phyloP scores from a whole-genome alignment of 352 stramenopile genomes.

The Phytophthora citrophthora region DNA sequence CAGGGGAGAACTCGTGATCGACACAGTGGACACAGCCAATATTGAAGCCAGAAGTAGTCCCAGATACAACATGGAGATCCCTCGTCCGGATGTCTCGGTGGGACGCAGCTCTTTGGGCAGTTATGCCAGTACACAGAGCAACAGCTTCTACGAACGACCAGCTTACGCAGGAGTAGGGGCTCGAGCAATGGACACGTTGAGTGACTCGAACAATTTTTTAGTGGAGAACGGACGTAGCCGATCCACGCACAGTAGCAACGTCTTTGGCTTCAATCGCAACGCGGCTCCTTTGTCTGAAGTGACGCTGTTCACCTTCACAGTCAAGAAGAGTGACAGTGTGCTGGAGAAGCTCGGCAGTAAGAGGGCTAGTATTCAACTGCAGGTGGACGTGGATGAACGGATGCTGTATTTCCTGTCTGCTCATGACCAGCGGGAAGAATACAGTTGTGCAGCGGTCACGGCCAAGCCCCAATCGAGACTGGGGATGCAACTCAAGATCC shows the following conservation, averaged over 20 bases:
- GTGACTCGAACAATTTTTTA: conserved; percentile 49
- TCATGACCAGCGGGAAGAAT: conserved; percentile 79
- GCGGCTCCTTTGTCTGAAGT: conserved; percentile 59
- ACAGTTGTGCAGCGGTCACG: conserved; percentile 80
- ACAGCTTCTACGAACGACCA: conserved; percentile 44
- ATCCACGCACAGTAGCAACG: conserved; percentile 65
- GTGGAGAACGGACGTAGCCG: conserved; percentile 72
- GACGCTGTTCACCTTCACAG: conserved; percentile 87
- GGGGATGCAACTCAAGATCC: conserved; percentile 88
- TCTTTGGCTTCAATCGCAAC: conserved; percentile 78
- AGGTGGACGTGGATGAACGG: conserved; percentile 82
- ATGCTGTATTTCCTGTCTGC: conserved; percentile 87
- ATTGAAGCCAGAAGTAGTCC: conserved; percentile 24
- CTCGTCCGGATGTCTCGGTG: conserved; percentile 39
- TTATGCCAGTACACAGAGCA: conserved; percentile 38
- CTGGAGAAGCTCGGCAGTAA: conserved; percentile 85
- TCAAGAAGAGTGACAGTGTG: conserved; percentile 87
- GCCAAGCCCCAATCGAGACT: conserved; percentile 77
- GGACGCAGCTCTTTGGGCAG: conserved; percentile 52
- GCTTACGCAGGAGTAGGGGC: conserved; percentile 25
- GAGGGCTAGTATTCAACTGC: conserved; percentile 81
- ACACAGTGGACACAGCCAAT: conserved; percentile 13
- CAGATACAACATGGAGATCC: conserved; percentile 72
- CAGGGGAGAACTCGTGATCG: conserved; percentile 20
- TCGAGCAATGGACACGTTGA: conserved; percentile 40